These are phyloP conservation scores for Cladosporium sp. DNA, from an alignment of 2,329 filamentous ascomycete species.

Conservation along the genomic window DNA sequence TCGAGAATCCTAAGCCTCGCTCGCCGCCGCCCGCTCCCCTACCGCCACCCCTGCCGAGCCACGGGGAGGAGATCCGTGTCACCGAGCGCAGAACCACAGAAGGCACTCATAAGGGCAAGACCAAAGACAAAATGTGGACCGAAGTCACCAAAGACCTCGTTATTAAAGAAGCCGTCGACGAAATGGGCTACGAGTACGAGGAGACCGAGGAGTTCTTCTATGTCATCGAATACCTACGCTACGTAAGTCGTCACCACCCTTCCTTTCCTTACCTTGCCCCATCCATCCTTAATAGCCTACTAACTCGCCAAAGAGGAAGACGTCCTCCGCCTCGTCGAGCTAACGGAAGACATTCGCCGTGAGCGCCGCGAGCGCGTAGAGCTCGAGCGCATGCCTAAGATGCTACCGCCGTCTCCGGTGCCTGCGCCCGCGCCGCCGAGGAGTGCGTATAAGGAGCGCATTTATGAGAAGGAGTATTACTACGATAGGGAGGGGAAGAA, in stretches of 20 bases:
- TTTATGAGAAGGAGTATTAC: constrained; percentile 65
- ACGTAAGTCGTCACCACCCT: constrained; percentile 64
- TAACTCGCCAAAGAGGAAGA: no score
- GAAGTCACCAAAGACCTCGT: constrained; percentile 95
- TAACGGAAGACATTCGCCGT: constrained; percentile 77
- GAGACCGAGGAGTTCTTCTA: constrained; percentile 90
- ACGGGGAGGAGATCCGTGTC: constrained; percentile 39
- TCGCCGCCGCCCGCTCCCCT: constrained; percentile 24
- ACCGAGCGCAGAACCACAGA: constrained; percentile 13
- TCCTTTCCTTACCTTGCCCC: background rate
- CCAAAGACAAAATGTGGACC: constrained; percentile 70
- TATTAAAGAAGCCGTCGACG: constrained; percentile 77
- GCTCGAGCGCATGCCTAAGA: constrained; percentile 46
- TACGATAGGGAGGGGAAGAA: constrained; percentile 48
- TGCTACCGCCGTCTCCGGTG: constrained; percentile 37
- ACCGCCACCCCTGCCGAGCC: constrained; percentile 17
- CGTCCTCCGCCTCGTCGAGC: constrained; percentile 74
- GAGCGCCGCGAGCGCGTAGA: constrained; percentile 53
- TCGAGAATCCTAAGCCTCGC: constrained; percentile 13
- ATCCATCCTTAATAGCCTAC: no score
- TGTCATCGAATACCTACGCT: constrained; percentile 82
- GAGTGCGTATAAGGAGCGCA: constrained; percentile 57
- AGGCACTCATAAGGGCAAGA: constrained; percentile 18
- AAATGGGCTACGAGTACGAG: constrained; percentile 81
- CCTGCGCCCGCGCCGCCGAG: constrained; percentile 34